Conservation (phyloP, 2,329 filamentous ascomycete genomes). For the Xylariaceae sp. region DNA sequence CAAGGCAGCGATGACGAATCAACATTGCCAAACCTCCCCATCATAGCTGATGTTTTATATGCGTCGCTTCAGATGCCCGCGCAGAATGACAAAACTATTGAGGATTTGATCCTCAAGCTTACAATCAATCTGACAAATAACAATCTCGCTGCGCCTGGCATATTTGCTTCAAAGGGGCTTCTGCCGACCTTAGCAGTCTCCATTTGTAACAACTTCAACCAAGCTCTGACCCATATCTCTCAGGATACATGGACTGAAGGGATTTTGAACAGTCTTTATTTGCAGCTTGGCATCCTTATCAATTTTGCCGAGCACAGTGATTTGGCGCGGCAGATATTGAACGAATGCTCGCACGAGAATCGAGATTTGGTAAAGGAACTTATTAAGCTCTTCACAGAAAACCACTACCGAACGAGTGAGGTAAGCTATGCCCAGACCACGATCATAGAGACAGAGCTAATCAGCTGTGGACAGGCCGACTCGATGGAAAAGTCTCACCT, state of each 20-base stretch:
- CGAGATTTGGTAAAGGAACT: slow-evolving; percentile 51
- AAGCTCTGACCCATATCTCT: slow-evolving; percentile 43
- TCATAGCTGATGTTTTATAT: slow-evolving; percentile 44
- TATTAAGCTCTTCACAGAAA: slow-evolving; percentile 60
- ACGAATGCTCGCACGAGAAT: slow-evolving; percentile 34
- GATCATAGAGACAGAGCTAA: slow-evolving; percentile 17
- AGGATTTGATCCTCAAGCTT: slow-evolving; percentile 57
- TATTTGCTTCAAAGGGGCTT: slow-evolving; percentile 59
- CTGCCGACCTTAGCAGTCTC: slow-evolving; percentile 43
- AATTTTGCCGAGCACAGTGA: slow-evolving; percentile 79
- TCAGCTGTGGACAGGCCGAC: slow-evolving; percentile 47
- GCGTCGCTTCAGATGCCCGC: slow-evolving; percentile 34
- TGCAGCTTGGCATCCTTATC: slow-evolving; percentile 77
- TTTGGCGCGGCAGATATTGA: slow-evolving; percentile 48
- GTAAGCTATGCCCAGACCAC: slow-evolving; percentile 43
- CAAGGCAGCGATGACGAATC: slow-evolving; percentile 37
- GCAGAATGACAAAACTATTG: slow-evolving; percentile 36
- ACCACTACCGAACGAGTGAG: slow-evolving; percentile 59
- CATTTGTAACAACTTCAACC: slow-evolving; percentile 47
- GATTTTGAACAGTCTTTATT: slow-evolving; percentile 64
- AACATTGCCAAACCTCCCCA: slow-evolving; percentile 46
- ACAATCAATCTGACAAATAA: slow-evolving; percentile 85
- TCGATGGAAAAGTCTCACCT: slow-evolving; percentile 69
- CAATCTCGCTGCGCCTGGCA: slow-evolving; percentile 59
- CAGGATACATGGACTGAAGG: slow-evolving; percentile 45